Conservation (phyloP, 208 protist species). For the Endotrypanum monterogeii region DNA sequence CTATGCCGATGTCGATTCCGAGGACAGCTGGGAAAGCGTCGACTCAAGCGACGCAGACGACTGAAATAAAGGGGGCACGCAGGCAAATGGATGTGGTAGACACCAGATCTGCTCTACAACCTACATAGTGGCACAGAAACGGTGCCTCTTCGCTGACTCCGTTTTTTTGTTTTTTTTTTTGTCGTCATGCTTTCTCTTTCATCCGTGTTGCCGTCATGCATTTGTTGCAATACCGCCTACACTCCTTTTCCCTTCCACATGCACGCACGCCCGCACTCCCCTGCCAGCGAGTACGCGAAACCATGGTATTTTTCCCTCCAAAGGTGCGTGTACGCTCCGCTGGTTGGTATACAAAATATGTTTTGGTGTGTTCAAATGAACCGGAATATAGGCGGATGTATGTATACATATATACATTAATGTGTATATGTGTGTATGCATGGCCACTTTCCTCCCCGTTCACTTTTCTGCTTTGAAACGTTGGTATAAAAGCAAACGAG, state of each 20-base stretch:
- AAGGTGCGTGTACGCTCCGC: not conserved
- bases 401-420: not conserved
- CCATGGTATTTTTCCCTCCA: not conserved
- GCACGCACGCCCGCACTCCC: not conserved
- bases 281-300: no score
- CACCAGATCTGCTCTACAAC: not conserved
- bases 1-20: not conserved
- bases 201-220: not conserved
- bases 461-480: not conserved
- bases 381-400: no score
- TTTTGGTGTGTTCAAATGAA: not conserved
- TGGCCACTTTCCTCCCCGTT: not conserved
- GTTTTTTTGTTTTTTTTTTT: not conserved
- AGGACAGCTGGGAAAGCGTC: slow-evolving; percentile 21
- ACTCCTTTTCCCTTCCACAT: not conserved
- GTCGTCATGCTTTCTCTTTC: not conserved
- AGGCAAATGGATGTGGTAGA: not conserved
- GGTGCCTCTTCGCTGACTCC: not conserved
- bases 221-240: not conserved
- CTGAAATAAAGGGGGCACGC: not conserved
- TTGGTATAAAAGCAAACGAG: not conserved
- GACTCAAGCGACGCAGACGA: not conserved
- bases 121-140: not conserved
- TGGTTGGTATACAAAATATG: not conserved
- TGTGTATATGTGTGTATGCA: not conserved